These are phyloP conservation scores for Trametes cinnabarina DNA, from an alignment of 768 basidiomycete species.

Conservation along the genomic window DNA sequence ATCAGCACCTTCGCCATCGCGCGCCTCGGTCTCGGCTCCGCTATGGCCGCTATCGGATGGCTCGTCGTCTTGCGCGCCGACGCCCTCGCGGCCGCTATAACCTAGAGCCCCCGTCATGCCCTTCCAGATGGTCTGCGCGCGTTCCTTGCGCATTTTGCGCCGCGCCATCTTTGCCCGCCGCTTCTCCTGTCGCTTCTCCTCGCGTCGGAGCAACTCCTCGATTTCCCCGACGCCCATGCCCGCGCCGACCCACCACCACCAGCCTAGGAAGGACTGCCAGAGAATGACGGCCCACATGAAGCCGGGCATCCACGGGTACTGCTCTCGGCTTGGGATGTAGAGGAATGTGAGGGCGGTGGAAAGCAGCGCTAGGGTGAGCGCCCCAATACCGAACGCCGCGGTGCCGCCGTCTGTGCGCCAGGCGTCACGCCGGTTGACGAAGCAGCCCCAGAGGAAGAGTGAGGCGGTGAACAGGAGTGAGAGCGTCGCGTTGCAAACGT, in stretches of 20 bases:
- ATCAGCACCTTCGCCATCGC: not conserved
- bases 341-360: slow-evolving; percentile 86
- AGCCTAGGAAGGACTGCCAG: slow-evolving; percentile 96
- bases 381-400: slow-evolving; percentile 85
- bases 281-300: slow-evolving; percentile 89
- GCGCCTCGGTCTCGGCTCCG: not conserved
- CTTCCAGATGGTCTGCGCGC: slow-evolving; percentile 55
- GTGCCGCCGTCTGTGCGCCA: slow-evolving; percentile 98
- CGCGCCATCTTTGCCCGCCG: slow-evolving; percentile 46
- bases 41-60: slow-evolving; percentile 14
- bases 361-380: slow-evolving; percentile 76
- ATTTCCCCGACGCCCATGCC: slow-evolving; percentile 77
- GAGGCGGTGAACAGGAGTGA: slow-evolving; percentile 89
- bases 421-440: slow-evolving; percentile 85
- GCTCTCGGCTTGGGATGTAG: slow-evolving; percentile 79
- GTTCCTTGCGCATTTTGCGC: slow-evolving; percentile 48
- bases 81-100: not conserved
- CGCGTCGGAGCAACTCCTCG: slow-evolving; percentile 53
- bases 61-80: not conserved
- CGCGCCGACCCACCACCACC: slow-evolving; percentile 99
- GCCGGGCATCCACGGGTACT: slow-evolving; percentile 88
- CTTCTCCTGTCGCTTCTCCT: slow-evolving; percentile 54
- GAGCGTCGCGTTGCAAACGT: slow-evolving; percentile 96
- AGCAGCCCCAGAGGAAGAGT: slow-evolving; percentile 89
- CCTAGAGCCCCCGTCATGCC: slow-evolving; percentile 54